phyloP scores from a whole-genome alignment of 495 filamentous ascomycete genomes.

The Penicillium robsamsonii region DNA sequence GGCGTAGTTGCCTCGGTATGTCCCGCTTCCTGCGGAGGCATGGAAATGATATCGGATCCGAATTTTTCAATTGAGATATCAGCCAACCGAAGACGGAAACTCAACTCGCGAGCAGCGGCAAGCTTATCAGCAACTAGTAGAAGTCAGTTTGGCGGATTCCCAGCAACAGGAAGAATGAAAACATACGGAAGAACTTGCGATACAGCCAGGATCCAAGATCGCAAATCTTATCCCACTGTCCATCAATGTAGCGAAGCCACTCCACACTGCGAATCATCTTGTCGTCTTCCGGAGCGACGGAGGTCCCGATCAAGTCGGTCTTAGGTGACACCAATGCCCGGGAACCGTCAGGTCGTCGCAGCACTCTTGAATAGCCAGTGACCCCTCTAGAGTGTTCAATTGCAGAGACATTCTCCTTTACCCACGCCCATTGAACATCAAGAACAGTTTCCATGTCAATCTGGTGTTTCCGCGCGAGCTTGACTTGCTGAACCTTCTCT shows the following conservation, averaged over 20 bases:
- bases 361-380: conserved; percentile 34
- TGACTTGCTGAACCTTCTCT: conserved; percentile 49
- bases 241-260: conserved; percentile 76
- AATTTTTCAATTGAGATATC: conserved; percentile 44
- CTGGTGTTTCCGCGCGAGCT: conserved; percentile 51
- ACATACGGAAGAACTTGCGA: conserved; percentile 51
- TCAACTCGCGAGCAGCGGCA: conserved; percentile 63
- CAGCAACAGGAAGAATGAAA: not conserved
- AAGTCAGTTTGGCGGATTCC: conserved; percentile 6
- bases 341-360: conserved; percentile 33
- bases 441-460: conserved; percentile 55
- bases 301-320: conserved; percentile 64
- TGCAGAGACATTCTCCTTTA: conserved; percentile 33
- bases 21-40: conserved; percentile 20
- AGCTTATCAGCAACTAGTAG: conserved; percentile 45
- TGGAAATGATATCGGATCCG: conserved; percentile 40
- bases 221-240: conserved; percentile 70
- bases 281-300: conserved; percentile 60
- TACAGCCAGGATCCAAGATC: conserved; percentile 64
- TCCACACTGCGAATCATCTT: conserved; percentile 75
- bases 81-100: conserved; percentile 42
- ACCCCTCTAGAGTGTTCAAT: conserved; percentile 34
- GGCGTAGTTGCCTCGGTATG: conserved; percentile 25
- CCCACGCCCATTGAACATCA: conserved; percentile 53
- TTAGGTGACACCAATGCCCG: conserved; percentile 44